Conservation (phyloP, 2,329 filamentous ascomycete species). For the Emergomyces orientalis region DNA sequence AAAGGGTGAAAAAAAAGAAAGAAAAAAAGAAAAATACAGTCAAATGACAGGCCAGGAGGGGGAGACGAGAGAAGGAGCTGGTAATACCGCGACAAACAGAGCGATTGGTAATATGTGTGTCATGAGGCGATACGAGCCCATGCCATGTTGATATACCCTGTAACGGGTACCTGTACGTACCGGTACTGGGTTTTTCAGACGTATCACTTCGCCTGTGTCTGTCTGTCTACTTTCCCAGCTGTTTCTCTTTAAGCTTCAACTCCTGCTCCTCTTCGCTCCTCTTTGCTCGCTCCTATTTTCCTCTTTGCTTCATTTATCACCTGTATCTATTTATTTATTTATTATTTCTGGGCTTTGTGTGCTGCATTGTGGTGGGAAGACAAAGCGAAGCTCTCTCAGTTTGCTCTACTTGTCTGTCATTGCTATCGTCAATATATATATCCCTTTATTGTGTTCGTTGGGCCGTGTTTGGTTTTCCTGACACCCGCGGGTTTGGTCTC, state of each 20-base stretch:
- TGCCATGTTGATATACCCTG: too few relatives aligned
- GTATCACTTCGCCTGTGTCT: not conserved
- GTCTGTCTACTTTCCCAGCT: not conserved
- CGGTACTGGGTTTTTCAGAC: not conserved
- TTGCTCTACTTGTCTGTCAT: not conserved
- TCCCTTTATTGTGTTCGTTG: not conserved
- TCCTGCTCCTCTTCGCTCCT: not conserved
- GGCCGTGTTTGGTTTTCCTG: not conserved
- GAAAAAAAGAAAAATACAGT: not conserved
- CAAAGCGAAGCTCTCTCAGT: not conserved
- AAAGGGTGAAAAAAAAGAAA: not conserved
- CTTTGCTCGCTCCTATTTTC: not conserved
- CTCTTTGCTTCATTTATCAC: not conserved
- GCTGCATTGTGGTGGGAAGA: not conserved
- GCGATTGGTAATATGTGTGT: too few relatives aligned
- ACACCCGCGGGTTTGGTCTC: too few relatives aligned
- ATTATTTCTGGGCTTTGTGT: not conserved
- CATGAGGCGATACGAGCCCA: too few relatives aligned
- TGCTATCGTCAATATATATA: not conserved
- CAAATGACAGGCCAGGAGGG: too few relatives aligned
- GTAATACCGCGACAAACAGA: too few relatives aligned
- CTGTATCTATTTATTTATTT: too few relatives aligned
- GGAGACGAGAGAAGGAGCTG: too few relatives aligned
- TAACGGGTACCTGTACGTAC: too few relatives aligned
- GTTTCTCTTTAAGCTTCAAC: not conserved